These are phyloP conservation scores for Tolypocladium sp. DNA, from an alignment of 2,329 filamentous ascomycete species.

Conservation along the genomic window DNA sequence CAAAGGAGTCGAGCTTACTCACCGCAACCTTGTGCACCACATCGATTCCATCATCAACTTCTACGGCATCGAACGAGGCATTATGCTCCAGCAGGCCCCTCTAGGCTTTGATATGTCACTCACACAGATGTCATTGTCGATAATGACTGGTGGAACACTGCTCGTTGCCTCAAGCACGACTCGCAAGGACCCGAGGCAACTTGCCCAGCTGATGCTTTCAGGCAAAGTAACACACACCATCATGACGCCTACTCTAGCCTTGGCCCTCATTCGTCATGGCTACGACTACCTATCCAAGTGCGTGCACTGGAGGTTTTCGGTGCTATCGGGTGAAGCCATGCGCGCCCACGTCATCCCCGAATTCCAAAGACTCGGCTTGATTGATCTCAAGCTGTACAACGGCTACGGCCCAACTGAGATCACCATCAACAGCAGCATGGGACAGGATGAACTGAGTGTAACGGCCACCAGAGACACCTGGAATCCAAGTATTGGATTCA, in stretches of 20 bases:
- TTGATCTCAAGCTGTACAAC: constrained; percentile 10
- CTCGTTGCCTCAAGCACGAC: neutral
- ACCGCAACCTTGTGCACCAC: neutral
- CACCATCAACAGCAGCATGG: constrained; percentile 1
- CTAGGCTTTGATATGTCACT: neutral
- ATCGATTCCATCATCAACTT: neutral
- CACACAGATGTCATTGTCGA: neutral
- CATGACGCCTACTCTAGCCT: neutral
- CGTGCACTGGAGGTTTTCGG: neutral
- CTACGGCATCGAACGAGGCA: neutral
- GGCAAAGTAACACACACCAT: neutral
- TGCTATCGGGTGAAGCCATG: neutral
- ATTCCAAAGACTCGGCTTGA: constrained; percentile 2
- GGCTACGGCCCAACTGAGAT: constrained; percentile 22
- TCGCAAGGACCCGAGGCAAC: neutral
- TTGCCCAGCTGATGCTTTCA: neutral
- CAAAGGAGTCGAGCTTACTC: neutral
- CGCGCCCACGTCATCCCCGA: neutral
- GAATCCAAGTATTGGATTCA: neutral
- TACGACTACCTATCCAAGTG: neutral
- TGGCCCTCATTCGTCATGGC: neutral
- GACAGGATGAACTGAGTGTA: neutral
- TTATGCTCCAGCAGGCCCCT: neutral
- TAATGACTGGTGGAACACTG: neutral
- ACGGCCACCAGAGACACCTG: neutral